These are phyloP conservation scores for Tulasnella sp. DNA, from an alignment of 768 basidiomycete species.

Conservation along the genomic window DNA sequence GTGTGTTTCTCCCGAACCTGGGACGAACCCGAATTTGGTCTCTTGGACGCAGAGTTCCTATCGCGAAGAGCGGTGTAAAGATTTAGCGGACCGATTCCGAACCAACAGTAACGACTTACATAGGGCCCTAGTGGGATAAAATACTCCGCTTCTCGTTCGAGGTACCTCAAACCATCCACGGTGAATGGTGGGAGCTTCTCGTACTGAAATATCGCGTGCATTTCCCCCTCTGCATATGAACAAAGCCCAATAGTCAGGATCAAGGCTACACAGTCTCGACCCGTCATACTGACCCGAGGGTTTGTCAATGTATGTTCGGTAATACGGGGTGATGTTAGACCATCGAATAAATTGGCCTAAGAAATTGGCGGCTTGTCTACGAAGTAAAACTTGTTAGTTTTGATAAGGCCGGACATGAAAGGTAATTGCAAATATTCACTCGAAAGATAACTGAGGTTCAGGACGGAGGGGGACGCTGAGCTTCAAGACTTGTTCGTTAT, in stretches of 20 bases:
- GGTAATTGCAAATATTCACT: neutral
- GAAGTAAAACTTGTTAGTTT: neutral
- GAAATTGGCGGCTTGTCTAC: slow-evolving; percentile 3
- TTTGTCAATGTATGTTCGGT: slow-evolving; percentile 50
- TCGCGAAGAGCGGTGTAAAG: neutral
- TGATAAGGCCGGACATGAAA: neutral
- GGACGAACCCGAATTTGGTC: slow-evolving; percentile 66
- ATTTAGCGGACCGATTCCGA: neutral
- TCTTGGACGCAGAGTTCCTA: slow-evolving; percentile 74
- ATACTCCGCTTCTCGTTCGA: slow-evolving; percentile 57
- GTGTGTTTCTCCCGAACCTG: slow-evolving; percentile 43
- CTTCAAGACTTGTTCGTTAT: neutral
- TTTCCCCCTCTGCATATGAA: slow-evolving; percentile 43
- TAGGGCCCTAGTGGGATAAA: slow-evolving; percentile 37
- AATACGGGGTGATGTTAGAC: slow-evolving; percentile 4
- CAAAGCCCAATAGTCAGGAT: neutral
- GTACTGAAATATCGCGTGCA: slow-evolving; percentile 50
- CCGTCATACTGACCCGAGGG: slow-evolving; percentile 48
- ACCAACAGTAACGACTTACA: neutral
- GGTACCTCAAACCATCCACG: slow-evolving; percentile 64
- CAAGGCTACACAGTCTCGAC: neutral
- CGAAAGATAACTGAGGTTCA: neutral
- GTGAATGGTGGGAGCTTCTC: slow-evolving; percentile 47
- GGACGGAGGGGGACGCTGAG: neutral
- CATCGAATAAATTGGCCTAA: neutral